Base-by-base conservation (phyloP, 495 filamentous ascomycete genomes). In the Trichoderma virens region DNA sequence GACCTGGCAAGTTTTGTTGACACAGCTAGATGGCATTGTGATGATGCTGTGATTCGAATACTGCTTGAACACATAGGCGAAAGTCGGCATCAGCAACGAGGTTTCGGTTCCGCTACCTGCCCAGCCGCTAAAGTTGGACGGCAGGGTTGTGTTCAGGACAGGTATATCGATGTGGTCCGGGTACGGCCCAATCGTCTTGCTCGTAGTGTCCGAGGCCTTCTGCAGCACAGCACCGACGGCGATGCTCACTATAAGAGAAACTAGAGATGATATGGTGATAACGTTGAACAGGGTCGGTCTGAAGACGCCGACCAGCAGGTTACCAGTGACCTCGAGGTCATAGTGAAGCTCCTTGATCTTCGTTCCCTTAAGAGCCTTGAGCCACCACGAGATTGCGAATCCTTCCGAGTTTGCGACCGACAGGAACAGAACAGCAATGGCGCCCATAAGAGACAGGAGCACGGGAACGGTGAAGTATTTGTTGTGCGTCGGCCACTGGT, bases 301-400 rank as follows among this genome's bases (percentile, higher is more conserved):
- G 1, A 13, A 14, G 51, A 56, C 4, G 51, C 25, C 51, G 3
- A 56, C 25, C 2, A 56, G 25, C 25, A 56, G 9, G 51, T 56
- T 56, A 9, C 27, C 18, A 5, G 51, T 56, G 25, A 56, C 25
- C 25, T 56, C 51, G 25, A 56, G 23, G 18, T 56, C 51, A 16
- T 56, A 56, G 9, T 56, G 51, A 4, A 56, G 51, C 51, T 56
- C 51, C 51, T 56, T 56, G 25, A 56, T 27, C 25, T 30, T 56
- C 9, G 27, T 30, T 16, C 51, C 51, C 8, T 56, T 56, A 9
- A 56, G 51, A 5, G 51, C 51, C 25, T 56, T 56, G 51, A 56
- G 25, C 51, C 51, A 56, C 51, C 51, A 56, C 25, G 51, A 56
- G 8, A 56, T 56, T 9, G 51, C 51, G 30, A 56, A n/a, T 5